These are phyloP conservation scores for Trichosporon coremiiforme DNA, from an alignment of 1,284 basidiomycete species.

Conservation along the genomic window DNA sequence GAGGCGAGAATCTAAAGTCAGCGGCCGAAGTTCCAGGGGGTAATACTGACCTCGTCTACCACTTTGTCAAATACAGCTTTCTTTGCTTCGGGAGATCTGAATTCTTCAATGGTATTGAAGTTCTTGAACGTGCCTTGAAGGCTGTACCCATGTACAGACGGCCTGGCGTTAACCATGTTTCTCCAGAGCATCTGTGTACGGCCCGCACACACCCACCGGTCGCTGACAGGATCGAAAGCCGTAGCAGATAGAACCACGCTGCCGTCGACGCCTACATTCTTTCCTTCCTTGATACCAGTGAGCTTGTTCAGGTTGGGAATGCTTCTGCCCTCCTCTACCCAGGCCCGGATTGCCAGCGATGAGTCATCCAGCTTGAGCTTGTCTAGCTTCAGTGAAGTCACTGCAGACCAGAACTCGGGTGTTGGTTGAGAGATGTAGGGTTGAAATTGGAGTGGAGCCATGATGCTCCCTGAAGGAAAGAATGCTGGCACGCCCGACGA, in stretches of 20 bases:
- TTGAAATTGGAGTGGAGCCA: conserved; percentile 71
- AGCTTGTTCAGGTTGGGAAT: conserved; percentile 63
- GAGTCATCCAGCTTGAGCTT: conserved; percentile 81
- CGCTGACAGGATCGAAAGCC: conserved; percentile 42
- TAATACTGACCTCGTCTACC: conserved; percentile 62
- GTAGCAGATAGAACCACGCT: conserved; percentile 34
- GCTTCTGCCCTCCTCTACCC: conserved; percentile 71
- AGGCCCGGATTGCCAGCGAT: conserved; percentile 66
- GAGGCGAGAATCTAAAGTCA: conserved; percentile 42
- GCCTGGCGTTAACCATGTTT: not conserved
- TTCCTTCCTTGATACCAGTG: not conserved
- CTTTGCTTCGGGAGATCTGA: conserved; percentile 81
- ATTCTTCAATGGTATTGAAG: conserved; percentile 95
- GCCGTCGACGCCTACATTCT: conserved; percentile 44
- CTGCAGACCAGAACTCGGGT: conserved; percentile 89
- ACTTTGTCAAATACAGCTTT: conserved; percentile 73
- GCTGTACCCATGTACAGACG: conserved; percentile 54
- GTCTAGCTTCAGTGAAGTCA: conserved; percentile 88
- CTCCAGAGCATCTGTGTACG: not conserved
- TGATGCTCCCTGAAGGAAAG: conserved; percentile 22
- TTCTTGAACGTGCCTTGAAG: conserved; percentile 77
- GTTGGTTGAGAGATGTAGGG: conserved; percentile 84
- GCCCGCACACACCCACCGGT: conserved; percentile 35
- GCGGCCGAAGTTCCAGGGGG: not conserved
- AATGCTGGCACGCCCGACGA: not conserved